Conservation (phyloP, 2,329 filamentous ascomycete species). For the Aspergillus vadensis region DNA sequence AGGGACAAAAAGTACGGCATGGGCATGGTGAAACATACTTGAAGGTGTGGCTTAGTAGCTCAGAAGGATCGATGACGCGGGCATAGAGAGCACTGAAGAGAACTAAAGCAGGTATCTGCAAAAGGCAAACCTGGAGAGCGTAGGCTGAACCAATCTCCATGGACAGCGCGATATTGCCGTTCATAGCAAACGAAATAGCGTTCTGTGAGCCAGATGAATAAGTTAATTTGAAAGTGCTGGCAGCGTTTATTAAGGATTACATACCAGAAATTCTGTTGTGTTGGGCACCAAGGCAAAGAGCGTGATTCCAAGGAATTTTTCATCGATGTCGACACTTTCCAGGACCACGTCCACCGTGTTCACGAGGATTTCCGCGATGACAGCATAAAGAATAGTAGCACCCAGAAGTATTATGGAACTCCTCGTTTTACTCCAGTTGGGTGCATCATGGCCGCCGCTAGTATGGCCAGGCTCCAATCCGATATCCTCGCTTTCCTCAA, state of each 20-base stretch:
- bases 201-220: constrained; percentile 59
- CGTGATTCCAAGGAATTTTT: constrained; percentile 96
- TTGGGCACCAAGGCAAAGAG: constrained; percentile 96
- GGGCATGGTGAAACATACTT: constrained; percentile 51
- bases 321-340: constrained; percentile 85
- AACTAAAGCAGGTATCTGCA: constrained; percentile 91
- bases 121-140: constrained; percentile 88
- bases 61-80: constrained; percentile 54
- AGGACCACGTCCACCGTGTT: constrained; percentile 97
- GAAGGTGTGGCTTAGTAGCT: constrained; percentile 56
- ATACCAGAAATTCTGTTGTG: constrained; percentile 93
- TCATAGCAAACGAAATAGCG: constrained; percentile 99
- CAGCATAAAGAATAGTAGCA: constrained; percentile 89
- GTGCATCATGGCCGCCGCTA: constrained; percentile 87
- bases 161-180: constrained; percentile 95
- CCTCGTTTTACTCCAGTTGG: constrained; percentile 94
- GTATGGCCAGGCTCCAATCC: constrained; percentile 47
- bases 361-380: constrained; percentile 95
- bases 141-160: constrained; percentile 99
- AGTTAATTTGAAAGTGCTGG: background rate
- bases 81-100: constrained; percentile 82
- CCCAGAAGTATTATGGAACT: constrained; percentile 85
- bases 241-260: constrained; percentile 33
- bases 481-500: constrained; percentile 53
- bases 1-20: background rate